Base-by-base conservation (phyloP, 2,329 filamentous ascomycete genomes). In the Berkeleyomyces rouxiae region DNA sequence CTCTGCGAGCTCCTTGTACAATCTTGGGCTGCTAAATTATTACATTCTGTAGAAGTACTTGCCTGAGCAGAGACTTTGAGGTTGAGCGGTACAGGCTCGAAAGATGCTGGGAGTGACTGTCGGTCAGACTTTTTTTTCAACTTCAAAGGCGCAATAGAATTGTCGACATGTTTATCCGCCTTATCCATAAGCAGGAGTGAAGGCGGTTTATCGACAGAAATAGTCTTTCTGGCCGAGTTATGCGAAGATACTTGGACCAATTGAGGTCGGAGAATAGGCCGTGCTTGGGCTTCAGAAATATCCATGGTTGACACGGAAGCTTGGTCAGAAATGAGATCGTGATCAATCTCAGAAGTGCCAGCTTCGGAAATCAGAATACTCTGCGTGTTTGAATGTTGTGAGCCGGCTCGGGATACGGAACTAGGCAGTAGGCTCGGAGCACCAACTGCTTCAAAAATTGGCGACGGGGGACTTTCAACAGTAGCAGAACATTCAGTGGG, bases 251-350 rank as follows among this genome's bases (percentile, higher is more conserved):
- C 62, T 44, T 64, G 58, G 2, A 68, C 63, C 40, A 69, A 43
- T 10, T 67, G 66, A 1, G 67, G 66, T 49, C 63, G 67, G 31
- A 69, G 37, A 1, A 68, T 64, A 2, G 67, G 68, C 31, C 68
- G 67, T 1, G 61, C 65, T 13, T 67, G 65, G 1, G 66, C 67
- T 42, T 69, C 68, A 1, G 64, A 64, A 7, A 69, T 65, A 36
- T 69, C 67, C 58, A 68, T 65, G 0, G 67, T 68, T 1, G 67
- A 69, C 3, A 68, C 58, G 1, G 68, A 69, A 11, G 65, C 67
- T 33, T 61, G 62, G 61, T 69, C 66, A 4, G 65, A 66, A 31
- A 53, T 11, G 33, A 11, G 40, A 43, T 59, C 57, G 6, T 36
- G 23, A 11, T 10, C 49, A 4, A 53, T 5, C 23, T 37, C 49